Percentiles rank a stretch among this genome's conserved stretches.
Evolutionary conservation across 2,329 filamentous ascomycete genomes (phyloP).

Genomic region (Penicillium occitanis): DNA sequence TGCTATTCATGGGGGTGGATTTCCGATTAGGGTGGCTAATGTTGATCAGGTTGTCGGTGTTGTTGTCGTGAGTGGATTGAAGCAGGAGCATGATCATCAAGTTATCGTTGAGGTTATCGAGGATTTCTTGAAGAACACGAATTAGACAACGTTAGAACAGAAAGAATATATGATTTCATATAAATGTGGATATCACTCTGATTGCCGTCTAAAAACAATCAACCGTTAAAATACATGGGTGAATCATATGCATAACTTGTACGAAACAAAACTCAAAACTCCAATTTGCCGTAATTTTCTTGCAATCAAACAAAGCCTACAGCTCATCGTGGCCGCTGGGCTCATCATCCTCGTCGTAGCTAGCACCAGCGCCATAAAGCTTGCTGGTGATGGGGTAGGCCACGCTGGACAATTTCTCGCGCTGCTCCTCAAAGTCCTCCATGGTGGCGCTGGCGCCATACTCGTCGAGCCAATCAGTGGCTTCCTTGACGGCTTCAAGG

Average conservation of each 20-base stretch:
- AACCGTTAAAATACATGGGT: constrained; percentile 22
- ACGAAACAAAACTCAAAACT: constrained; percentile 20
- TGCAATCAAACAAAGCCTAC: constrained; percentile 53
- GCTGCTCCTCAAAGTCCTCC: constrained; percentile 99
- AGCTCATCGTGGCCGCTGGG: constrained; percentile 72
- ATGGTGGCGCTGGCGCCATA: constrained; percentile 79
- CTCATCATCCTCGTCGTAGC: constrained; percentile 65
- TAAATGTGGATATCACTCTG: constrained; percentile 20
- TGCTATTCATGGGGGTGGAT: constrained; percentile 75
- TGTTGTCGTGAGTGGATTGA: constrained; percentile 72
- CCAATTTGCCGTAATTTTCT: constrained; percentile 19
- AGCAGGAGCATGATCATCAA: constrained; percentile 74
- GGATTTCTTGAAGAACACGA: constrained; percentile 42
- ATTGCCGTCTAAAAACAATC: constrained; percentile 23
- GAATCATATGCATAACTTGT: constrained; percentile 21
- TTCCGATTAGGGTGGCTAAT: constrained; percentile 69
- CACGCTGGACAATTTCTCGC: constrained; percentile 96
- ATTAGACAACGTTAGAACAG: background rate
- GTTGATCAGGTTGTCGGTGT: constrained; percentile 75
- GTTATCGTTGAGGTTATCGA: constrained; percentile 69
- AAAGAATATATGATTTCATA: constrained; percentile 11
- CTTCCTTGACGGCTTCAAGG: constrained; percentile 94
- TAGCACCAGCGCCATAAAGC: constrained; percentile 68
- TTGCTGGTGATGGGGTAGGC: constrained; percentile 99
- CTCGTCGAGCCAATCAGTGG: constrained; percentile 94